These are phyloP conservation scores for Phialemonium atrogriseum DNA, from an alignment of 2,329 filamentous ascomycete species.

Conservation along the genomic window DNA sequence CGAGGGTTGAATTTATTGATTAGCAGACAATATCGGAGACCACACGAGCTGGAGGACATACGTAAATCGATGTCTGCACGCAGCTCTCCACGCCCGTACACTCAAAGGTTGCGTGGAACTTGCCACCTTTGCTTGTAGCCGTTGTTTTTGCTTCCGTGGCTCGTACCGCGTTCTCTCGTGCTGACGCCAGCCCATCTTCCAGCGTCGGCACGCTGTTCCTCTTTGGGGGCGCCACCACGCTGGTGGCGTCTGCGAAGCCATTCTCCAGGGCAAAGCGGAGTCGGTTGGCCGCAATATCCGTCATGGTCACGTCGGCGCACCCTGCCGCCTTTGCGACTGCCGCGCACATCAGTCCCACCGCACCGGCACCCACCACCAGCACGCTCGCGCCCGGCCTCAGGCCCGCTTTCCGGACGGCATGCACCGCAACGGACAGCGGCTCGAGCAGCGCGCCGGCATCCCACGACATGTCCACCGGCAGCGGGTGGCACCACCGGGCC, in stretches of 20 bases:
- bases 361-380: conserved; percentile 19
- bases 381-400: conserved; percentile 6
- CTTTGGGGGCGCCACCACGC: conserved; percentile 11
- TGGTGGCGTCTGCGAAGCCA: conserved; percentile 19
- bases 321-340: conserved; percentile 2
- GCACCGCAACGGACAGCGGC: conserved; percentile 20
- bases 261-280: conserved; percentile 25
- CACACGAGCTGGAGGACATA: no score
- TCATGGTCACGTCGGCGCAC: conserved; percentile 9
- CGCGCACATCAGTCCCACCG: conserved; percentile 5
- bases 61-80: conserved; percentile 4
- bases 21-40: no score
- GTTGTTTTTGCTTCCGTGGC: no score
- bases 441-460: conserved; percentile 20
- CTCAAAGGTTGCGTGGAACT: conserved; percentile 10
- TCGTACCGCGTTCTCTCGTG: conserved; percentile 14
- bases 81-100: conserved; percentile 13
- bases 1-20: no score
- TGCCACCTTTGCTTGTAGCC: background rate
- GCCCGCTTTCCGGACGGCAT: conserved; percentile 15
- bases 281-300: conserved; percentile 20
- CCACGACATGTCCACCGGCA: conserved; percentile 23
- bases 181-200: conserved; percentile 15
- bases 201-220: no score
- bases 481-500: conserved; percentile 17